Percentiles rank a stretch among this genome's conserved stretches.
phyloP scores from a whole-genome alignment of 1,284 basidiomycete species.

The Ustilago esculenta region DNA sequence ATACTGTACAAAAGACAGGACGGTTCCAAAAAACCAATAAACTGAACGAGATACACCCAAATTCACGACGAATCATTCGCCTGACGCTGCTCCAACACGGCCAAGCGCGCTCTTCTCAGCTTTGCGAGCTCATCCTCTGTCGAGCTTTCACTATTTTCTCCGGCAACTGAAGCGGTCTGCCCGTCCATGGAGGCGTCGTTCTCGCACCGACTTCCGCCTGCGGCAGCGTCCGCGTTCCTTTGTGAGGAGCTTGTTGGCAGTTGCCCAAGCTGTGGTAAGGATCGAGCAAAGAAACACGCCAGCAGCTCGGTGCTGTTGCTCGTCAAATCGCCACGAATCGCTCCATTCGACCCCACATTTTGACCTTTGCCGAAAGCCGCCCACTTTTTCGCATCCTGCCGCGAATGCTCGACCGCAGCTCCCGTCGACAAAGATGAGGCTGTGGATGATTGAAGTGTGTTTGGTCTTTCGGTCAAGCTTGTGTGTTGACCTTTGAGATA shows the following conservation, averaged over 20 bases:
- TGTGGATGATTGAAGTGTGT: not conserved
- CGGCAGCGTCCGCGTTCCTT: not conserved
- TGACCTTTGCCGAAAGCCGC: constrained; percentile 23
- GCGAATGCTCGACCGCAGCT: constrained; percentile 19
- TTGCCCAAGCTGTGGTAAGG: constrained; percentile 15
- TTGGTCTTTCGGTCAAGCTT: constrained; percentile 10
- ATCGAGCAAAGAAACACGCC: constrained; percentile 50
- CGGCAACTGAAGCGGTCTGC: not conserved
- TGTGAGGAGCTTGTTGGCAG: not conserved
- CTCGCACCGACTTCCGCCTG: not conserved
- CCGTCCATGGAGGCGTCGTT: not conserved
- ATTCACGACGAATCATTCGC: not conserved
- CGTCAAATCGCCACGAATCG: constrained; percentile 48
- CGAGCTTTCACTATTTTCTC: not conserved
- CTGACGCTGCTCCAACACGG: constrained; percentile 28
- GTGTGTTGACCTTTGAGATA: constrained; percentile 44
- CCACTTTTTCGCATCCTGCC: constrained; percentile 34
- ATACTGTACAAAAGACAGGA: no score
- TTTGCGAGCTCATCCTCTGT: constrained; percentile 20
- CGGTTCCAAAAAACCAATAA: no score
- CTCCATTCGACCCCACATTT: constrained; percentile 8
- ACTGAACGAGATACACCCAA: not conserved
- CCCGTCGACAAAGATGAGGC: constrained; percentile 12
- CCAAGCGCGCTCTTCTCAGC: constrained; percentile 30
- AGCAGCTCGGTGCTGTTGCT: constrained; percentile 48